These are phyloP conservation scores for Trichophyton equinum DNA, from an alignment of 2,329 filamentous ascomycete species.

Conservation along the genomic window DNA sequence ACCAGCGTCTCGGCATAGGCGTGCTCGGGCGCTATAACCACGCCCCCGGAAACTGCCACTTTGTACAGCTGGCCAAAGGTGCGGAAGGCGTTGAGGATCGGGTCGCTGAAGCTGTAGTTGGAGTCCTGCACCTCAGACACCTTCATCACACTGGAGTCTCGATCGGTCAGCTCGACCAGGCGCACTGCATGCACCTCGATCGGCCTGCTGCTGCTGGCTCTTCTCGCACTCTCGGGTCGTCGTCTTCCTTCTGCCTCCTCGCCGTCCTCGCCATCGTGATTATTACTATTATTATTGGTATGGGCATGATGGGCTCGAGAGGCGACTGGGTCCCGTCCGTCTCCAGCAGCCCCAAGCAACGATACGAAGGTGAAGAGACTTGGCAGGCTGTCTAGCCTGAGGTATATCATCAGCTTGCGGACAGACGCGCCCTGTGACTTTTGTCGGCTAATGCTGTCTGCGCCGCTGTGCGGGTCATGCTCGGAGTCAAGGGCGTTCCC, in stretches of 20 bases:
- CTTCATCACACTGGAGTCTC: conserved; percentile 90
- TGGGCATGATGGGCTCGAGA: conserved; percentile 26
- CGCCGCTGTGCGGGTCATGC: conserved; percentile 34
- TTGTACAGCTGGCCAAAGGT: conserved; percentile 78
- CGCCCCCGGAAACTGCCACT: conserved; percentile 66
- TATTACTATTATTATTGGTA: too few species aligned
- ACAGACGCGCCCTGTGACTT: conserved; percentile 44
- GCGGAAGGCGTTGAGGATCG: conserved; percentile 81
- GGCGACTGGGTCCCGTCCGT: conserved; percentile 24
- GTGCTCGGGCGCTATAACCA: conserved; percentile 64
- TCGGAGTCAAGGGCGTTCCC: conserved; percentile 39
- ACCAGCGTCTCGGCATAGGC: conserved; percentile 69
- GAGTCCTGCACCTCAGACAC: conserved; percentile 71
- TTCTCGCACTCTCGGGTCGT: conserved; percentile 5
- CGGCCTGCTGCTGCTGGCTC: conserved; percentile 21
- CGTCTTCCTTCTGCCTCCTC: conserved; percentile 13
- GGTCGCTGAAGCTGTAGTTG: conserved; percentile 58
- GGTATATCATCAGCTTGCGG: conserved; percentile 61
- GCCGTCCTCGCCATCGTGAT: conserved; percentile 7
- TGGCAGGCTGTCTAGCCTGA: conserved; percentile 73
- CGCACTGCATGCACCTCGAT: conserved; percentile 74
- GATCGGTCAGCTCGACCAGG: conserved; percentile 75
- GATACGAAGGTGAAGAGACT: conserved; percentile 72
- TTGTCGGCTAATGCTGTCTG: conserved; percentile 24
- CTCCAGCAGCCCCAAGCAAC: conserved; percentile 52